These are phyloP conservation scores for Aspergillus nidulans DNA, from an alignment of 495 filamentous ascomycete species.

Conservation along the genomic window DNA sequence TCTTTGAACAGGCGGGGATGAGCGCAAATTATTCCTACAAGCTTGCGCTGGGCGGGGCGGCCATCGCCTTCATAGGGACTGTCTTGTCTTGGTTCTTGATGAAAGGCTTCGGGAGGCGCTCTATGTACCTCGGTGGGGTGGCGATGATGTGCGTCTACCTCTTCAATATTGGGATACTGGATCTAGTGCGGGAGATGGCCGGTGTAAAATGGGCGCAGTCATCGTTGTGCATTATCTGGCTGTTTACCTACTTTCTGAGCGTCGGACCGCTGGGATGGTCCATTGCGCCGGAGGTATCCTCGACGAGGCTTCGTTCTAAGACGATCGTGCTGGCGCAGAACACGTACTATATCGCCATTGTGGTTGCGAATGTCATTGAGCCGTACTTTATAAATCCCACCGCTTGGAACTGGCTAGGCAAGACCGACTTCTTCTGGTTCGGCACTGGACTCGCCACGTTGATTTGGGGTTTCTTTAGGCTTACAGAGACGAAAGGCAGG, in stretches of 20 bases:
- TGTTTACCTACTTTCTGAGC: slow-evolving; percentile 59
- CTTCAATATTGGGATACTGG: slow-evolving; percentile 62
- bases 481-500: slow-evolving; percentile 58
- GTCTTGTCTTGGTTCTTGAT: slow-evolving; percentile 51
- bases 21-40: slow-evolving; percentile 48
- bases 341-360: slow-evolving; percentile 50
- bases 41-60: slow-evolving; percentile 46
- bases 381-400: slow-evolving; percentile 64
- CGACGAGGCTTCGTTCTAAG: slow-evolving; percentile 54
- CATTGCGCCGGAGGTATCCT: slow-evolving; percentile 58
- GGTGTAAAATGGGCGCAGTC: slow-evolving; percentile 35
- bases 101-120: slow-evolving; percentile 53
- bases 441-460: slow-evolving; percentile 40
- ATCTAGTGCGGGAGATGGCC: slow-evolving; percentile 36
- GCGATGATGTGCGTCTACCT: slow-evolving; percentile 51
- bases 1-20: slow-evolving; percentile 67
- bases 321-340: slow-evolving; percentile 59
- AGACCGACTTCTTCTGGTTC: slow-evolving; percentile 64
- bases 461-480: slow-evolving; percentile 47
- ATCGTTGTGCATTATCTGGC: slow-evolving; percentile 61
- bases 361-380: slow-evolving; percentile 58
- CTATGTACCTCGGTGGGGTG: slow-evolving; percentile 64
- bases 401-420: slow-evolving; percentile 57
- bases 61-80: slow-evolving; percentile 57
- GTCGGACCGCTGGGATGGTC: slow-evolving; percentile 60